phyloP scores from a whole-genome alignment of 2,329 filamentous ascomycete genomes.

The Monilinia vaccinii-corymbosi region DNA sequence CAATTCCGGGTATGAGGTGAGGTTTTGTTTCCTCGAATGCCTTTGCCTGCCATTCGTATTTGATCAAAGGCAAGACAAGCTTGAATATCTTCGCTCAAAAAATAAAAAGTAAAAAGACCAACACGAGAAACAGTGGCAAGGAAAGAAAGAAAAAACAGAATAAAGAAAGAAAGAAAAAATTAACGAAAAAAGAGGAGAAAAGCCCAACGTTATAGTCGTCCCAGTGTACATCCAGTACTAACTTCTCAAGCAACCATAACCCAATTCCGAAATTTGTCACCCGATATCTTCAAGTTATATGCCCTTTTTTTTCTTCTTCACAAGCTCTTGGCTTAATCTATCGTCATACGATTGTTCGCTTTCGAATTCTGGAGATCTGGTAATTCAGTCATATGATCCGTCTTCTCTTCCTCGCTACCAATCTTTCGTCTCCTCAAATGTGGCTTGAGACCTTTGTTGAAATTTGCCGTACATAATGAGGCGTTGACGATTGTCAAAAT shows the following conservation, averaged over 20 bases:
- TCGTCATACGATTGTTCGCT: constrained; percentile 40
- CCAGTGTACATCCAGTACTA: background rate
- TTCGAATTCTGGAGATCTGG: constrained; percentile 32
- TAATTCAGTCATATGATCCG: constrained; percentile 39
- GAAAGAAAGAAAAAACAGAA: background rate
- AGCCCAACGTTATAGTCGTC: constrained; percentile 2
- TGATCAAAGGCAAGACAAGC: background rate
- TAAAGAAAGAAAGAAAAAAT: background rate
- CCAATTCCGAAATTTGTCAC: background rate
- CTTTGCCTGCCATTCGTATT: background rate
- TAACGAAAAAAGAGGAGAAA: background rate
- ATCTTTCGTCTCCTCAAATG: constrained; percentile 60
- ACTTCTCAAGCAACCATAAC: background rate
- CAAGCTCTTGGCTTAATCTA: constrained; percentile 31
- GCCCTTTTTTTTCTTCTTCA: background rate
- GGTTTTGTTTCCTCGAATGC: constrained; percentile 1
- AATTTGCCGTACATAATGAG: constrained; percentile 81
- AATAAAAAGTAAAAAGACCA: too few relatives aligned
- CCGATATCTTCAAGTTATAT: background rate
- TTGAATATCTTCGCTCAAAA: constrained; percentile 3
- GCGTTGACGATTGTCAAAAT: constrained; percentile 82
- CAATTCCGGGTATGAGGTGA: constrained; percentile 7
- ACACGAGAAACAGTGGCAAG: background rate
- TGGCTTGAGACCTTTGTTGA: constrained; percentile 78
- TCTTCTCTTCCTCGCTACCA: constrained; percentile 40